phyloP scores from a whole-genome alignment of 495 filamentous ascomycete genomes.

The Neurospora discreta region DNA sequence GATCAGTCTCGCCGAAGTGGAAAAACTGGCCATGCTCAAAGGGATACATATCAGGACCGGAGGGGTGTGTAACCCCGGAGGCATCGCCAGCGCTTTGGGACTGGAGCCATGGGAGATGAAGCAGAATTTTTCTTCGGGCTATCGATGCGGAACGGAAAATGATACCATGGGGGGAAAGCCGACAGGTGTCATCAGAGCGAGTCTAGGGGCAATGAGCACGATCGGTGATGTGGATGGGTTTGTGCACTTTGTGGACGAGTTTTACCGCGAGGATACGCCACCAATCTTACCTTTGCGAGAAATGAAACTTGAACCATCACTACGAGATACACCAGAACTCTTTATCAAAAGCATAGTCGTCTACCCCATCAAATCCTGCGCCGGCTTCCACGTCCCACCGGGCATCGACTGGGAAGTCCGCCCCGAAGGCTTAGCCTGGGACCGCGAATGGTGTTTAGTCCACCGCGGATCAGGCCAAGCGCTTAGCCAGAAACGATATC shows the following conservation, averaged over 20 bases:
- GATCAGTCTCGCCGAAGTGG: constrained; percentile 73
- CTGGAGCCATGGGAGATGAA: constrained; percentile 70
- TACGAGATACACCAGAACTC: constrained; percentile 10
- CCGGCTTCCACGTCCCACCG: constrained; percentile 57
- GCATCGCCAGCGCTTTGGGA: constrained; percentile 55
- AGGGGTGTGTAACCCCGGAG: constrained; percentile 84
- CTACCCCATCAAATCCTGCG: constrained; percentile 86
- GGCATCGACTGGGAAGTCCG: constrained; percentile 60
- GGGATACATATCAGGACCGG: constrained; percentile 76
- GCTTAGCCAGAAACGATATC: constrained; percentile 73
- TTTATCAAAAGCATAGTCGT: constrained; percentile 52
- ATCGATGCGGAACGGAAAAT: constrained; percentile 67
- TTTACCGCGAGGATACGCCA: constrained; percentile 47
- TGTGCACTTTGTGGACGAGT: constrained; percentile 61
- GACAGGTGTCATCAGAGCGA: constrained; percentile 75
- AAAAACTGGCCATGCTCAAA: constrained; percentile 68
- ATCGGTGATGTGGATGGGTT: constrained; percentile 62
- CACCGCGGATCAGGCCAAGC: constrained; percentile 69
- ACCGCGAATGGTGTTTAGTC: constrained; percentile 87
- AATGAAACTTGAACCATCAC: not conserved
- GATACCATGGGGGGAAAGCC: constrained; percentile 76
- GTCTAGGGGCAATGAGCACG: constrained; percentile 82
- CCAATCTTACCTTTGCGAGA: not conserved
- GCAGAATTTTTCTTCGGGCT: constrained; percentile 67
- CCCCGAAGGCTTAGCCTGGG: constrained; percentile 75